Evolutionary conservation across 2,329 filamentous ascomycete genomes (phyloP).

Genomic region (Fusarium agapanthi): DNA sequence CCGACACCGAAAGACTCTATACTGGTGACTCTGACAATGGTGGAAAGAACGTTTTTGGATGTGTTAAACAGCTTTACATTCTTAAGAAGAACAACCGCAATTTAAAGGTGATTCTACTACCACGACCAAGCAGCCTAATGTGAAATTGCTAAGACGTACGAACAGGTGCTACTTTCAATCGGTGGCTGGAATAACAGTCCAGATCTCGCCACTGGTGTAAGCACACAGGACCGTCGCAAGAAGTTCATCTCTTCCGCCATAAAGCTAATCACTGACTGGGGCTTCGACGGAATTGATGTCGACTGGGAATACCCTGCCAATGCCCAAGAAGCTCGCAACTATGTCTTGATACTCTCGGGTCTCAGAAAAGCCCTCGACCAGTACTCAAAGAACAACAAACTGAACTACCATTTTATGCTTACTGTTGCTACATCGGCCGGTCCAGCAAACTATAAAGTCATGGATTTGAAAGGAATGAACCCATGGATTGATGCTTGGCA

Average conservation of each 20-base stretch:
- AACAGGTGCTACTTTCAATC: constrained; percentile 48
- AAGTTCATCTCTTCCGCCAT: constrained; percentile 76
- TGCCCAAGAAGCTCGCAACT: constrained; percentile 47
- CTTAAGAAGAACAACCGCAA: constrained; percentile 80
- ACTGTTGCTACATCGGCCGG: constrained; percentile 62
- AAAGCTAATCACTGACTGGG: constrained; percentile 73
- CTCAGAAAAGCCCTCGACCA: constrained; percentile 53
- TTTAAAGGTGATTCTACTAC: constrained; percentile 65
- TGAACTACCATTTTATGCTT: constrained; percentile 58
- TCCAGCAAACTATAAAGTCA: constrained; percentile 56
- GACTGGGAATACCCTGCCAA: constrained; percentile 65
- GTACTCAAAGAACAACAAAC: constrained; percentile 51
- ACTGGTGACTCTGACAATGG: constrained; percentile 68
- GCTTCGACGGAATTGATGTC: constrained; percentile 65
- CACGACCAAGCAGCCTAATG: background rate
- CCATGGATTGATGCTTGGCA: constrained; percentile 66
- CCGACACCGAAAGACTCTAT: constrained; percentile 73
- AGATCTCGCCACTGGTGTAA: constrained; percentile 60
- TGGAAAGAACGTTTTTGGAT: constrained; percentile 77
- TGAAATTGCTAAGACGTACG: constrained; percentile 14
- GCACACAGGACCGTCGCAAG: constrained; percentile 67
- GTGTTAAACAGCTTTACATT: constrained; percentile 78
- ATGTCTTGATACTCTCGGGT: constrained; percentile 34
- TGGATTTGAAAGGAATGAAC: constrained; percentile 65
- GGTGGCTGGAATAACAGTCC: constrained; percentile 81